Evolutionary conservation across 805 yeast species (phyloP), one percentile per base, ranked within the genome.

Genomic region (Nakazawaea ishiwadae): DNA sequence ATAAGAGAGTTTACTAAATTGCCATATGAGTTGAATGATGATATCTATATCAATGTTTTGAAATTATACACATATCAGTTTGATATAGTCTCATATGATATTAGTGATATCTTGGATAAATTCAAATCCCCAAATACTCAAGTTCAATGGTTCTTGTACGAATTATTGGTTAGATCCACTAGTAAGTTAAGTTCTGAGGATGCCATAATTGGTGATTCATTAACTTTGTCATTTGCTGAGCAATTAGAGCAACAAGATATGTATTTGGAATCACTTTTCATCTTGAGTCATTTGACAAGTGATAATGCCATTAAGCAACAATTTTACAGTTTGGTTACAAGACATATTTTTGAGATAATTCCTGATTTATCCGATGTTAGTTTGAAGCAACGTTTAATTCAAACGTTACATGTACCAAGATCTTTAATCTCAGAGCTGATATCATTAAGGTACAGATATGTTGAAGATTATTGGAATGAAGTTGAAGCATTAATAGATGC

Each of bases 401-500:
- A 56, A 1, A 54, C 48, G 1, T 60, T 82, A 28, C 59, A 64
- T 33, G 58, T 84, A 14, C 87, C 89, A 3, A 48, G 56, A 4
- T 44, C 56, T 6, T 44, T 76, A 20, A 54, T 83, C 9, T 66
- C 69, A 50, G 79, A 77, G 46, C 76, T 89, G 0, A 65, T 78
- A 27, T 90, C 96, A 0, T 62, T 75, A 16, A 60, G 69, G 28
- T 75, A 77, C 45, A 70, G 72, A 37, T 63, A 67, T 31, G 44
- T 53, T 7, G 77, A 73, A 2, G 73, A 83, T 37, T 72, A 66
- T 49, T 67, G 79, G 62, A 65, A 71, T 12, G 88, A 87, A 50
- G 78, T 81, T 1, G 65, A 70, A 35, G 75, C 81, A 21, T 70
- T 83, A 35, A 60, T 87, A 1, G 69, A 66, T 10, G 96, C 96